These are phyloP conservation scores for Chenopodium suecicum DNA, from an alignment of 148 eudicot species.

Conservation along the genomic window DNA sequence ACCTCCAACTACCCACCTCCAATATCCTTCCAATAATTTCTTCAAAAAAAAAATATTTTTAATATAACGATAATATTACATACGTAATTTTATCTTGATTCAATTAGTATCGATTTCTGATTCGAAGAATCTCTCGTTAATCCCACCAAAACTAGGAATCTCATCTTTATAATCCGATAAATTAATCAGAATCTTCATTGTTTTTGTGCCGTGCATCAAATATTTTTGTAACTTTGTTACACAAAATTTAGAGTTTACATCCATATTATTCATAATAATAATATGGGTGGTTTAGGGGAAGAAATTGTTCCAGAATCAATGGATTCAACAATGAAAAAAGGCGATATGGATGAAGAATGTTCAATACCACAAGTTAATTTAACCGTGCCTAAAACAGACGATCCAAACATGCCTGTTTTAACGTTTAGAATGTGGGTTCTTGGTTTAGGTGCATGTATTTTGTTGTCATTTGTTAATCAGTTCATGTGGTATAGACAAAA, in stretches of 20 bases:
- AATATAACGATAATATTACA: too few species aligned
- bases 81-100: neutral
- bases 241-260: neutral
- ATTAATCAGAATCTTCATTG: neutral
- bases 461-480: constrained; percentile 67
- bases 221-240: neutral
- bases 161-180: neutral
- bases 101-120: neutral
- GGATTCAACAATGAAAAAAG: neutral
- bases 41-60: too few species aligned
- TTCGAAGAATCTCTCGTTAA: neutral
- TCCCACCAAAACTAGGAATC: constrained; percentile 2
- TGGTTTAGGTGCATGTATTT: constrained; percentile 45
- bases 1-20: neutral
- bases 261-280: neutral
- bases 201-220: neutral
- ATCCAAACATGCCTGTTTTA: constrained; percentile 58
- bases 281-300: neutral
- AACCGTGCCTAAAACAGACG: constrained; percentile 77
- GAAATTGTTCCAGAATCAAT: constrained; percentile 1
- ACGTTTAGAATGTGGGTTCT: constrained; percentile 89
- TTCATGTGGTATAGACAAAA: constrained; percentile 80
- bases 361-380: constrained; percentile 60
- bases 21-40: neutral
- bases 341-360: constrained; percentile 24